These are phyloP conservation scores for Botrytis fabae DNA, from an alignment of 2,329 filamentous ascomycete genomes.

Conservation along the genomic window DNA sequence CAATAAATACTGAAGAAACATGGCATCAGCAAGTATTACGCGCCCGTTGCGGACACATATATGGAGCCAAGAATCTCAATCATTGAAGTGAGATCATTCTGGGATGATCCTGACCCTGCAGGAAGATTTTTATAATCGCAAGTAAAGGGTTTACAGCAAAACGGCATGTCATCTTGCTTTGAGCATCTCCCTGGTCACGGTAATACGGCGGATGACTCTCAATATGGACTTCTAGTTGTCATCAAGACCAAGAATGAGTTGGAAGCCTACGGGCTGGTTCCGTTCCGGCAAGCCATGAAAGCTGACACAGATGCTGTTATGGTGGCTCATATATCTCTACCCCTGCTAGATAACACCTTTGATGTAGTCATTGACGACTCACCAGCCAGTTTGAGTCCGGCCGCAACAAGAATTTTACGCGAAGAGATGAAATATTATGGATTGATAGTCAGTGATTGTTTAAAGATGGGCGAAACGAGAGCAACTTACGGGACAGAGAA, in stretches of 20 bases:
- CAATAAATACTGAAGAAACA: constrained; percentile 43
- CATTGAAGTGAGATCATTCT: constrained; percentile 47
- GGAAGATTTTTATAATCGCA: constrained; percentile 44
- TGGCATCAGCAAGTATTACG: constrained; percentile 50
- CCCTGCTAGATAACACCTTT: constrained; percentile 34
- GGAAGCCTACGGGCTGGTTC: constrained; percentile 46
- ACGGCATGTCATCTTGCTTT: constrained; percentile 45
- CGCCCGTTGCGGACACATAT: constrained; percentile 47
- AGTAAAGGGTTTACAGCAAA: constrained; percentile 43
- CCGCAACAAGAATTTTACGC: constrained; percentile 44
- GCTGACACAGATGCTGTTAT: constrained; percentile 48
- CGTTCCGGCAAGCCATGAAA: constrained; percentile 46
- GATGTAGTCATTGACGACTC: constrained; percentile 29
- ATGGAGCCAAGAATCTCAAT: constrained; percentile 48
- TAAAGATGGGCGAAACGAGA: constrained; percentile 48
- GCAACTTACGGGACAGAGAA: constrained; percentile 45
- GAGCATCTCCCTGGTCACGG: constrained; percentile 50
- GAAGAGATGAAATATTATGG: constrained; percentile 47
- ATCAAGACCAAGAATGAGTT: constrained; percentile 43
- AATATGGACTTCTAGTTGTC: constrained; percentile 46
- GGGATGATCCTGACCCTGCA: constrained; percentile 43
- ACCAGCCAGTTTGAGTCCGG: constrained; percentile 45
- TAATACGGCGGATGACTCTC: constrained; percentile 47
- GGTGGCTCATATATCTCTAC: constrained; percentile 48
- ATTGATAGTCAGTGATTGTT: constrained; percentile 47